Base-by-base conservation (phyloP, 163 green algal species). In the Trebouxiophyceae sp. region DNA sequence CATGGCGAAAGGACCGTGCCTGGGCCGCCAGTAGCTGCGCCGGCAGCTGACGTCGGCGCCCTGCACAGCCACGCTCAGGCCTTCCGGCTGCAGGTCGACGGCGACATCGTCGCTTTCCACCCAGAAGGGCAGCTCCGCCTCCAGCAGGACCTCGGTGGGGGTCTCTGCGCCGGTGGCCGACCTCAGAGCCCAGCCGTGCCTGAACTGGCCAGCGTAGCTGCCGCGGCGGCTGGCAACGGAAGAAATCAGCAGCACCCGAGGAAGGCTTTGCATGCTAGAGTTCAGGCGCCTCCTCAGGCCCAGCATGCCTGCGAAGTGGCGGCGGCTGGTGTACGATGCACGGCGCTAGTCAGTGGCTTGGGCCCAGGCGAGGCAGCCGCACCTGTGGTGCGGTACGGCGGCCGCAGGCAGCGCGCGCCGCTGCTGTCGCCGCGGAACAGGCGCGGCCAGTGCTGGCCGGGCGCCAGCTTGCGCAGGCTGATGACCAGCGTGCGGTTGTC, bases 71-170 rank as follows among this genome's bases (percentile, higher is more conserved):
- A 88, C 71, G 1, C 27, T 31, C 8, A 92, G 33, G n/a, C 55
- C 31, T 0, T 39, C 22, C 4, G 65, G 28, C 1, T 23, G 61
- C 57, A 94, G 69, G 12, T 67, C 12, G 16, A 92, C 75, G 0
- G 32, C 2, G 33, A 91, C 79, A 65, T 94, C 87, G 34, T 80
- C 76, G 0, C 45, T 16, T 1, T 84, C 79, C 19, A 89, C 82
- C 86, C 84, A 93, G 63, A 88, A 91, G 16, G 87, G 87, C 31
- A 93, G 59, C 61, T 75, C 63, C 22, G 90, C 8, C 55, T 94
- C 84, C 46, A 94, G 29, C 4, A 86, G 33, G 4, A 88, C 76
- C 54, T 93, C 86, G 19, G 84, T 75, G 0, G 69, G 30, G 0
- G 50, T 62, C 57, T 93, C 85, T 71, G 75, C 62, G 66, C 22